Evolutionary conservation across 192 early-diverging fungal genomes (phyloP), one percentile per base, ranked within the genome.

Genomic region (Entrophospora sp.): DNA sequence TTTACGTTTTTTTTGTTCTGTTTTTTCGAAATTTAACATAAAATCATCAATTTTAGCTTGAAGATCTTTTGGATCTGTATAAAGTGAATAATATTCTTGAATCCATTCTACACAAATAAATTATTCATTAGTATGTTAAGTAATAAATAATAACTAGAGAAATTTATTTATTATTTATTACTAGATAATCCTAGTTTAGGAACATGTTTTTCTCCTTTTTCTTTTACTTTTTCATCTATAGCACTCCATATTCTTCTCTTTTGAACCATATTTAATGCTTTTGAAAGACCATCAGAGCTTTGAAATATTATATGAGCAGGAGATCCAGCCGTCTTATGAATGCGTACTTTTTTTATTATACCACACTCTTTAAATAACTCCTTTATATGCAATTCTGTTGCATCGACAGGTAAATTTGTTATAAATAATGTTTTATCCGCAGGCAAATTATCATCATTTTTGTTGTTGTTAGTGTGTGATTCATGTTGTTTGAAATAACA

Each of bases 1-100:
- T 66, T 81, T 78, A 66, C 87, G 81, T 46, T 82, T 79, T 60
- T 87, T 79, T 44, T 84, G 81, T 72, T 92, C 89, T 37, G 85
- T 81, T 25, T 80, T 79, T 51, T 89, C 86, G 65, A 92, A 95
- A 67, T 84, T 82, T 3, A 77, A 75, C 80, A 95, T 90, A 56
- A 79, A 87, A n/a, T 74, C 60, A 59, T 95, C 88, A 0, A 91
- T 85, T 35, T 84, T 74, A 22, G 69, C 24, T 61, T 90, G 81
- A 35, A 92, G 79, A n/a, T 62, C 51, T 16, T 57, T 14, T 12
- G 12, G 53, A 52, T 10, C 8, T n/a, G 13, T 2, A 2, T 28
- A 9, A 20, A 25, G 30, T n/a, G 38, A 68, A 51, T 75, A 63
- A 48, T 76, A 75, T 56, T 79, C 71, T 38, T 76, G 62, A 12